A percentile compares a stretch with the other conserved stretches of the same genome.
phyloP scores from a whole-genome alignment of 2,329 filamentous ascomycete genomes.

The Trichoderma lentiforme region DNA sequence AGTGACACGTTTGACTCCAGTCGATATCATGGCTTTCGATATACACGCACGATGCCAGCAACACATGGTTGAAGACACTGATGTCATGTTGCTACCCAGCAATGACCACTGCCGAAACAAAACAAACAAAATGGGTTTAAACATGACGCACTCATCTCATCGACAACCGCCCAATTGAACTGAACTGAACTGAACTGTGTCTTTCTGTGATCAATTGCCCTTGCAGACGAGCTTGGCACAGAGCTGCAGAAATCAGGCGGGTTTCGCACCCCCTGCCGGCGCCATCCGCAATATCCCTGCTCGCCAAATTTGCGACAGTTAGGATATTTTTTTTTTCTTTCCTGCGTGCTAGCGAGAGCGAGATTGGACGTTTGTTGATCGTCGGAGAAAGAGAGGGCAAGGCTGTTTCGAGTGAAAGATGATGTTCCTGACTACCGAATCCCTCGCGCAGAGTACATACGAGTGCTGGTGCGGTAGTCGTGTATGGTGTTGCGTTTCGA shows the following conservation, averaged over 20 bases:
- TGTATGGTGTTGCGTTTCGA: background rate
- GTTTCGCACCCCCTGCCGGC: slow-evolving; percentile 18
- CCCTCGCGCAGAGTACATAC: background rate
- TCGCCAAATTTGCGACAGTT: slow-evolving; percentile 28
- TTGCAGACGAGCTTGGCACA: background rate
- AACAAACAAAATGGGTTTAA: background rate
- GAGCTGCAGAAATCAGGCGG: background rate
- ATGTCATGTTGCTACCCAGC: background rate
- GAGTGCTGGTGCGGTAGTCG: background rate
- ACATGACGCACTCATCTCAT: background rate
- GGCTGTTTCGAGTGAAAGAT: background rate
- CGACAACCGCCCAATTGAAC: background rate
- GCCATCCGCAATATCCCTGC: slow-evolving; percentile 28
- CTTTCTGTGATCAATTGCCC: background rate
- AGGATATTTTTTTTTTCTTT: background rate
- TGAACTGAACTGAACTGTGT: background rate
- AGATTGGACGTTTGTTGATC: slow-evolving; percentile 12
- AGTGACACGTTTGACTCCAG: background rate
- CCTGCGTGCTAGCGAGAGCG: background rate
- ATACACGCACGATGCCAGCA: background rate
- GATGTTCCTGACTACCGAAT: background rate
- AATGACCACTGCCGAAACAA: background rate
- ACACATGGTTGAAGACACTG: background rate
- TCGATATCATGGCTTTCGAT: background rate
- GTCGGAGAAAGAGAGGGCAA: background rate